These are phyloP conservation scores for Thamnidium elegans DNA, from an alignment of 192 early-diverging fungal species.

Conservation along the genomic window DNA sequence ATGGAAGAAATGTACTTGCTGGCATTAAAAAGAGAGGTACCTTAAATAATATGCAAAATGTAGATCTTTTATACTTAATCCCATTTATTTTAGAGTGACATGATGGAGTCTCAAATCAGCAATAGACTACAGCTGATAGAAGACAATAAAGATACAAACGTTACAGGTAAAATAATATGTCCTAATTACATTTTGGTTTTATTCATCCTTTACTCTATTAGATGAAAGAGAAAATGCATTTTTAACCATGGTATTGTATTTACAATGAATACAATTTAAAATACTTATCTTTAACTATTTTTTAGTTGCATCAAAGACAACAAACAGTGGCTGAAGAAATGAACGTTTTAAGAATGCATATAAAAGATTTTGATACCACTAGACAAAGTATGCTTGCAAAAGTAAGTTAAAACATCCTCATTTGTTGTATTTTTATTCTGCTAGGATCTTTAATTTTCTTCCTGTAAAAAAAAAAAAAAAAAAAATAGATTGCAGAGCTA, in stretches of 20 bases:
- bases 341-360: constrained; percentile 11
- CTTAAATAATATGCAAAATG: background rate
- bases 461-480: no score
- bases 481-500: constrained; percentile 26
- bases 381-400: constrained; percentile 32
- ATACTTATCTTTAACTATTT: background rate
- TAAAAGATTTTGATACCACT: constrained; percentile 26
- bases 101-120: background rate
- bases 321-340: constrained; percentile 24
- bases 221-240: no score
- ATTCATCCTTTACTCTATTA: no score
- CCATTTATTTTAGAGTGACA: constrained; percentile 7
- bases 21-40: constrained; percentile 26
- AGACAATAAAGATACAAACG: background rate
- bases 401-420: background rate
- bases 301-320: constrained; percentile 27
- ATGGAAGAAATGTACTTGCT: constrained; percentile 44
- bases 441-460: background rate
- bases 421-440: background rate
- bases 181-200: background rate
- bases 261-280: background rate
- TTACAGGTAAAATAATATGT: background rate
- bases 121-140: background rate
- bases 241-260: background rate
- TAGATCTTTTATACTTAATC: background rate